Percentiles rank a stretch among this genome's conserved stretches.
Evolutionary conservation across 345 rosid genomes (phyloP).

Genomic region (Arabidopsis suecica): DNA sequence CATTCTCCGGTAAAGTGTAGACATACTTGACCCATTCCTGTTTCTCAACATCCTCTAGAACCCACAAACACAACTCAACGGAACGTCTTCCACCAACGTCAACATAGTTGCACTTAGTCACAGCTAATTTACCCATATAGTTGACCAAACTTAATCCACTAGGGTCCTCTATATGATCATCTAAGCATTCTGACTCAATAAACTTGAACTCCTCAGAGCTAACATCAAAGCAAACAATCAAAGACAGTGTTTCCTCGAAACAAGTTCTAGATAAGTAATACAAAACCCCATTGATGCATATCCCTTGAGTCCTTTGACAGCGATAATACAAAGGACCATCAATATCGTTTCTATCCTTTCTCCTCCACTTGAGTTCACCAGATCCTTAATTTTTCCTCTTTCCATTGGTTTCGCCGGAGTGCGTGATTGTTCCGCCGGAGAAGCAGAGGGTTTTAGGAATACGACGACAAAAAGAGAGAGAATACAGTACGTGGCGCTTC

Average conservation of each 20-base stretch:
- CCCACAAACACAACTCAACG: neutral
- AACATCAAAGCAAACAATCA: slow-evolving; percentile 2
- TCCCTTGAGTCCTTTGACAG: neutral
- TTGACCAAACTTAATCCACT: neutral
- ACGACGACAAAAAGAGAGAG: no score
- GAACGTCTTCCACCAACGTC: neutral
- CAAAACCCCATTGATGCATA: slow-evolving; percentile 14
- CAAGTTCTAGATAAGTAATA: neutral
- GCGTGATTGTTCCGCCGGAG: no score
- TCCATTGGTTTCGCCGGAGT: no score
- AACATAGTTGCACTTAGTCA: neutral
- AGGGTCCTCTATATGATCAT: neutral
- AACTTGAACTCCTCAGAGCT: slow-evolving; percentile 4
- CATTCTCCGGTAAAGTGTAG: neutral
- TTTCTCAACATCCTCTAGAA: slow-evolving; percentile 2
- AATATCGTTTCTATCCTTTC: no score
- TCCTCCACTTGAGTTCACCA: neutral
- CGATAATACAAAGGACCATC: no score
- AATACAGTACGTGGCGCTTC: no score
- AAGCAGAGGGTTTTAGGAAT: no score
- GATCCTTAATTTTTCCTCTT: neutral
- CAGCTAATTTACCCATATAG: slow-evolving; percentile 16
- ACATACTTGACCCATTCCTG: neutral
- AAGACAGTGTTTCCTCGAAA: no score
- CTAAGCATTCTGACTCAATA: neutral